These are phyloP conservation scores for Pythium graminicola DNA, from an alignment of 352 stramenopile genomes.

Conservation along the genomic window DNA sequence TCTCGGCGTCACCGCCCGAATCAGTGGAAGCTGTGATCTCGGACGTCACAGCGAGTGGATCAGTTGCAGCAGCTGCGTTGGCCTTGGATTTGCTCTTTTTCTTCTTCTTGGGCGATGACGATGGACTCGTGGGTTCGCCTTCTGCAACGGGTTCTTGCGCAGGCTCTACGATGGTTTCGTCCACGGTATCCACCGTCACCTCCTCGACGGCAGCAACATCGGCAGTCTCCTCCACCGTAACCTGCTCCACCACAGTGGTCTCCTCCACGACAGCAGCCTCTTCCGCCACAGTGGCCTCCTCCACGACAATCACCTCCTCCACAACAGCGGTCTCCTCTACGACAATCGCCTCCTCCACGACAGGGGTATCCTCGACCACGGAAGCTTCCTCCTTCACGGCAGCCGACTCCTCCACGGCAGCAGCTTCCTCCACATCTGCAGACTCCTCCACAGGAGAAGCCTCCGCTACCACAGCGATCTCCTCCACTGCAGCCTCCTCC, in stretches of 20 bases:
- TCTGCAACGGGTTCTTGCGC: neutral
- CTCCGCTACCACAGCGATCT: slow-evolving; percentile 5
- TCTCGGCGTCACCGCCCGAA: neutral
- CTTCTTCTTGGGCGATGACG: slow-evolving; percentile 4
- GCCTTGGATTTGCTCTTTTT: slow-evolving; percentile 10
- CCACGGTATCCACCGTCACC: neutral
- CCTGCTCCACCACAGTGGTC: neutral
- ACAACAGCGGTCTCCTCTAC: neutral
- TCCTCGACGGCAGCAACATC: neutral
- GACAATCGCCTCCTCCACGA: neutral
- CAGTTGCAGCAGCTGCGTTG: neutral
- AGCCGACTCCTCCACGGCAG: neutral
- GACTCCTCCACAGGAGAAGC: too few species aligned
- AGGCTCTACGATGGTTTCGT: neutral
- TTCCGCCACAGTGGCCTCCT: neutral
- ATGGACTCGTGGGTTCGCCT: neutral
- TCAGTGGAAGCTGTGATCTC: slow-evolving; percentile 6
- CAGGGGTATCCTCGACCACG: neutral
- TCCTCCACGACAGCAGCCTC: neutral
- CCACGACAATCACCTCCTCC: neutral
- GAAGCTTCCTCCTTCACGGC: neutral
- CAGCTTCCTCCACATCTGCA: neutral
- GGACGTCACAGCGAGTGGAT: slow-evolving; percentile 5
- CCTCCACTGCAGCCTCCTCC: slow-evolving; percentile 2
- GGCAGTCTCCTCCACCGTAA: neutral